Conservation (phyloP, 2,329 filamentous ascomycete species). For the Botryotinia calthae region DNA sequence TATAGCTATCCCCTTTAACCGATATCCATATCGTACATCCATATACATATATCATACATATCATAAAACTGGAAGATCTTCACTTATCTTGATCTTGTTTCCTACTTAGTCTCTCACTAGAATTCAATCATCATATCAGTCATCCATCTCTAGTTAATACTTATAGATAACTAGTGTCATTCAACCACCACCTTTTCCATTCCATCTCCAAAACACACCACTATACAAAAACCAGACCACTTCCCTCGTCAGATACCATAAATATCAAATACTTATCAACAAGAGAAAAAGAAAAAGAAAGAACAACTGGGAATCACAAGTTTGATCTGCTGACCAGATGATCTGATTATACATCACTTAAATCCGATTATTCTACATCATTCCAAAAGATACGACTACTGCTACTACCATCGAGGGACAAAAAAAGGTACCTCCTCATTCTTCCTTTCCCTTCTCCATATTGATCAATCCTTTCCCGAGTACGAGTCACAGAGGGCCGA, state of each 20-base stretch:
- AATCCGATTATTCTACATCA: constrained; percentile 2
- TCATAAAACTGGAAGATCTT: not conserved
- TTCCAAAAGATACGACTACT: constrained; percentile 12
- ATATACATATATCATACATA: not conserved
- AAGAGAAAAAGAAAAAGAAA: not conserved
- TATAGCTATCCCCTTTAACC: not conserved
- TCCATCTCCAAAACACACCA: not conserved
- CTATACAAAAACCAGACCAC: not conserved
- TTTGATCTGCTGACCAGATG: constrained; percentile 15
- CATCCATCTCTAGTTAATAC: not conserved
- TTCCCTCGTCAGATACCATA: not conserved
- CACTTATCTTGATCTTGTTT: not conserved
- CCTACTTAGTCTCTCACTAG: not conserved
- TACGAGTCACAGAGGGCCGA: constrained; percentile 8
- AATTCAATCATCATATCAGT: not conserved
- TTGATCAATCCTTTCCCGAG: not conserved
- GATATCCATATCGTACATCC: not conserved
- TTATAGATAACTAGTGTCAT: not conserved
- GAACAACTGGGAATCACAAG: not conserved
- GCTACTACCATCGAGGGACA: not conserved
- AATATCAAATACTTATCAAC: not conserved
- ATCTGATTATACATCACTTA: constrained; percentile 13
- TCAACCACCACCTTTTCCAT: not conserved
- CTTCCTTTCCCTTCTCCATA: not conserved
- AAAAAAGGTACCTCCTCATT: not conserved